Evolutionary conservation across 2,329 filamentous ascomycete species (phyloP).

Genomic region (Colletotrichum theobromicola): DNA sequence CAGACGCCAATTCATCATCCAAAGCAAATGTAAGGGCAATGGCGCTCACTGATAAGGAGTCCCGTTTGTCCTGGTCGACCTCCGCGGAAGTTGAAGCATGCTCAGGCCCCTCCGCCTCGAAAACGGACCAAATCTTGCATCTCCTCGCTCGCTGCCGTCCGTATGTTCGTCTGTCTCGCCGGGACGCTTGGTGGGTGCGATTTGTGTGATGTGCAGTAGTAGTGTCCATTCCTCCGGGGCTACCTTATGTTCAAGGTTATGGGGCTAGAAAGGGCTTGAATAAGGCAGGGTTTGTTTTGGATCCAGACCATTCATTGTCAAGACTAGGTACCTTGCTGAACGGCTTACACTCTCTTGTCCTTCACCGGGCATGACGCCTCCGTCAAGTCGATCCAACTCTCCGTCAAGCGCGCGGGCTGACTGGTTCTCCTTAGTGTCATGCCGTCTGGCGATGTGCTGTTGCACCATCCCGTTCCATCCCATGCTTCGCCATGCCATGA

Average conservation of each 20-base stretch:
- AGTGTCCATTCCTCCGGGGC: neutral
- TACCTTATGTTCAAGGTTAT: neutral
- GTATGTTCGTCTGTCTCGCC: neutral
- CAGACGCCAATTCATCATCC: conserved; percentile 1
- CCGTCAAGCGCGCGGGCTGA: neutral
- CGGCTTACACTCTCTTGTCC: neutral
- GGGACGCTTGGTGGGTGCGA: neutral
- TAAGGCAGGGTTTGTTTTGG: neutral
- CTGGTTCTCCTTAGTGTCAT: neutral
- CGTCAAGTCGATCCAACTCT: neutral
- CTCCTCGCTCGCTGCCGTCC: conserved; percentile 30
- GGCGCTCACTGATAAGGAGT: conserved; percentile 16
- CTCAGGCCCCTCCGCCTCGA: neutral
- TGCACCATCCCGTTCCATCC: neutral
- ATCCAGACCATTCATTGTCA: neutral
- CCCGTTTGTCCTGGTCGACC: neutral
- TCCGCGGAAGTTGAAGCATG: conserved; percentile 9
- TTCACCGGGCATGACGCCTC: neutral
- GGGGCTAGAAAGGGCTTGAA: neutral
- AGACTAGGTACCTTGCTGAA: neutral
- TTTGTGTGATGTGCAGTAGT: neutral
- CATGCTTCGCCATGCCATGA: neutral
- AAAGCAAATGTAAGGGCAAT: neutral
- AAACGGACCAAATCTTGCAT: conserved; percentile 28
- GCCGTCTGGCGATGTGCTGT: neutral